Base-by-base conservation (phyloP, 78 protist genomes). In the slime mould (Dictyostelium discoideum) region DNA sequence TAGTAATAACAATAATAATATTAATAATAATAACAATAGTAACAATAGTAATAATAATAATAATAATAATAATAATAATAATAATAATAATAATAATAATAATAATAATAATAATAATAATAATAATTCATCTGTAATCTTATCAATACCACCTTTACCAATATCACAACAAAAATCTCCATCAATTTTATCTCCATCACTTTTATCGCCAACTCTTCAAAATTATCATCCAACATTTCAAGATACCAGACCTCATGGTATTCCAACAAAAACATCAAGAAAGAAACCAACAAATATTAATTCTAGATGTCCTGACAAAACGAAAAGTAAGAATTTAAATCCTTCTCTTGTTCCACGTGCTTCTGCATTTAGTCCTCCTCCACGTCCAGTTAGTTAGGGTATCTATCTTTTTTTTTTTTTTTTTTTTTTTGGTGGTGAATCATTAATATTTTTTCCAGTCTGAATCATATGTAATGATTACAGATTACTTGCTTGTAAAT, bases 361-460 rank as follows among this genome's bases (percentile, higher is more conserved):
- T 1, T 90, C 94, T 65, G 94, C 94, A 57, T 90, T 90, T 24
- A 90, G 94, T 32, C 94, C 94, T 14, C 92, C 92, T 11, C 92
- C 92, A 22, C 20, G 92, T 54, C 42, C 46, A 54, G 65, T 54
- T 16, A 54, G 65, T 16, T 54, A 54, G 65, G n/a, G 16, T 54
- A 13, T 69, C 40, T 60, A 8, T 11, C 1, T 16, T 6, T 50
- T 50, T 13, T 50, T 54, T 54, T 50, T 13, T 50, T 54, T 54
- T 54, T 54, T 54, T 54, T 50, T 50, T 50, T 32, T 32, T 32
- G 37, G 60, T 13, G n/a, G 20, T 5, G 20, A 16, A 16, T 3
- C n/a, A 54, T 16, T 54, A 54, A 54, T 54, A 3, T 54, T 54
- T 54, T 54, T 54, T 54, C 16, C 11, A 16, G 1, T 54, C 65